Evolutionary conservation across 257 asterid genomes (phyloP).

Genomic region (Solanum arcanum): DNA sequence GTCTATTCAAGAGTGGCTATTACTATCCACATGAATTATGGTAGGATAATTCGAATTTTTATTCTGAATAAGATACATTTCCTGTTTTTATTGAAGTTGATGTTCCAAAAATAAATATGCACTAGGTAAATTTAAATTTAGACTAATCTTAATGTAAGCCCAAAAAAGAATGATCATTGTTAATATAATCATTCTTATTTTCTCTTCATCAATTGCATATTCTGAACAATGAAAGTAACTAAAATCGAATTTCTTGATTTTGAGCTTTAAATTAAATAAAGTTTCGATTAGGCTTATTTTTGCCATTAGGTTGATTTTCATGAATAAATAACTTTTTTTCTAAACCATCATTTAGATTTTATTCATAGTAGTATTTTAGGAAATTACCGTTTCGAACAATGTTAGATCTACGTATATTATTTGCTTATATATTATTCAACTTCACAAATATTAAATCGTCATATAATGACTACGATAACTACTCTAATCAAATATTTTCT

Average conservation of each 20-base stretch:
- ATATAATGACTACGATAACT: neutral
- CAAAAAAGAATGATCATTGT: neutral
- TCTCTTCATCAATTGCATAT: neutral
- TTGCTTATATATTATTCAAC: neutral
- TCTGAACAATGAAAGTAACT: neutral
- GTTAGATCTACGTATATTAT: neutral
- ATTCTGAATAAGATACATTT: neutral
- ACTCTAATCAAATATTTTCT: neutral
- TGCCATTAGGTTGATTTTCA: no score
- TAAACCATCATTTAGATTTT: neutral
- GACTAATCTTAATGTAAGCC: neutral
- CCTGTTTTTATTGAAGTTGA: neutral
- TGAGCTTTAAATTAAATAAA: no score
- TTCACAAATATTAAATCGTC: neutral
- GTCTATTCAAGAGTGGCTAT: neutral
- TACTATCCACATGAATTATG: neutral
- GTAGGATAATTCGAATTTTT: neutral
- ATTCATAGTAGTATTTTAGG: neutral
- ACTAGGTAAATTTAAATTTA: neutral
- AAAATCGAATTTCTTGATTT: no score
- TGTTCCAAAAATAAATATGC: neutral
- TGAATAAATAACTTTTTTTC: no score
- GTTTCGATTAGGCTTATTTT: rapidly evolving
- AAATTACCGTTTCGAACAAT: neutral
- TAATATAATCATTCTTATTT: neutral